A percentile compares a stretch with the other conserved stretches of the same genome.
phyloP scores from a whole-genome alignment of 306 rosid species.

The Styphnolobium japonicum region DNA sequence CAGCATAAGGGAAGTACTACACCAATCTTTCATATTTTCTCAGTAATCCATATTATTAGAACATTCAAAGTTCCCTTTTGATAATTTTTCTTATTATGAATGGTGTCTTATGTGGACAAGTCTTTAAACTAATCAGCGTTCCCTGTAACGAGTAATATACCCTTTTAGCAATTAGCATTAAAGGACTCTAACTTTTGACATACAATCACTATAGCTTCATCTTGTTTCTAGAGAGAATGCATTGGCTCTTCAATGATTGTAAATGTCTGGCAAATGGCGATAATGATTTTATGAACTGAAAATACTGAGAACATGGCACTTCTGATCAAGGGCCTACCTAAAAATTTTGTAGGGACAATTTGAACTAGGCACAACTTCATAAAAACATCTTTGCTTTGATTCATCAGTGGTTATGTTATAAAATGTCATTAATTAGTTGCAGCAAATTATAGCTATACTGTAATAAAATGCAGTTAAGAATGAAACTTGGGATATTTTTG shows the following conservation, averaged over 20 bases:
- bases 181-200: conserved; percentile 5
- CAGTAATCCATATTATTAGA: neutral
- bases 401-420: neutral
- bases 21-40: neutral
- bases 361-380: neutral
- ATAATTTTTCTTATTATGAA: neutral
- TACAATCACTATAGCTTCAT: conserved; percentile 7
- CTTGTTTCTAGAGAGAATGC: neutral
- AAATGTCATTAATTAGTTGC: conserved; percentile 1
- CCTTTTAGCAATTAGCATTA: neutral
- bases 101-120: neutral
- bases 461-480: neutral
- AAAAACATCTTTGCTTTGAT: conserved; percentile 3
- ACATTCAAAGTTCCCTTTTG: neutral
- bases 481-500: conserved; percentile 8
- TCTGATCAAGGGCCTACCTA: neutral
- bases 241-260: neutral
- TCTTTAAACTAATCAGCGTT: neutral
- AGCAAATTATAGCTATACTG: neutral
- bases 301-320: neutral
- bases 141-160: neutral
- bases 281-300: neutral
- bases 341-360: neutral
- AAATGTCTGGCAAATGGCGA: neutral
- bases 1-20: neutral